These are phyloP conservation scores for Penicillium sp. DNA, from an alignment of 2,329 filamentous ascomycete genomes.

Conservation along the genomic window DNA sequence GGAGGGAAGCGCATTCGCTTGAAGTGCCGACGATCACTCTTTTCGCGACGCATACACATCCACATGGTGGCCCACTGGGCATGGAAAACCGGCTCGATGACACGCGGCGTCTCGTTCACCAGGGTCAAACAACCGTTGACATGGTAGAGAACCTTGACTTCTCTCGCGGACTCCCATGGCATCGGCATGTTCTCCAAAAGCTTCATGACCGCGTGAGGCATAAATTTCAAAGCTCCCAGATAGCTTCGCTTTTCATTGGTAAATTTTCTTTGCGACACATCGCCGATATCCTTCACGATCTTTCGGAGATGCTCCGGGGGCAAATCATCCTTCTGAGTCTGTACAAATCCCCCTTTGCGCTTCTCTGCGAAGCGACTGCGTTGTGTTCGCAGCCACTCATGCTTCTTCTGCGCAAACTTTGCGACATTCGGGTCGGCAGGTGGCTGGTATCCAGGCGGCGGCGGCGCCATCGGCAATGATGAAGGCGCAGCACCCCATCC, in stretches of 20 bases:
- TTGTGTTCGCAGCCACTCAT: slow-evolving; percentile 92
- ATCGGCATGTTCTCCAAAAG: slow-evolving; percentile 99
- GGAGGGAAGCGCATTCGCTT: slow-evolving; percentile 99
- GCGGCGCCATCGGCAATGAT: slow-evolving; percentile 63
- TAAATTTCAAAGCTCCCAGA: slow-evolving; percentile 95
- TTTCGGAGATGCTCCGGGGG: slow-evolving; percentile 97
- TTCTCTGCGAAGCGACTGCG: slow-evolving; percentile 95
- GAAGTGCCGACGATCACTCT: slow-evolving; percentile 92
- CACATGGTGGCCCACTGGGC: slow-evolving; percentile 99
- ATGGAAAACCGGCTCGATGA: slow-evolving; percentile 97
- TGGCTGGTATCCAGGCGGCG: slow-evolving; percentile 82
- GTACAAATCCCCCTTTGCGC: slow-evolving; percentile 91
- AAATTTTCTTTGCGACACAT: slow-evolving; percentile 99
- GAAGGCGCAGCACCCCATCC: slow-evolving; percentile 61
- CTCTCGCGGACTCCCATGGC: slow-evolving; percentile 95
- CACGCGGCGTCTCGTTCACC: slow-evolving; percentile 93
- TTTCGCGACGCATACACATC: slow-evolving; percentile 97
- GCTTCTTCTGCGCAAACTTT: slow-evolving; percentile 98
- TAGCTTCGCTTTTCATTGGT: slow-evolving; percentile 98
- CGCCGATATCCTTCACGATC: slow-evolving; percentile 97
- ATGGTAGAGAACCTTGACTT: slow-evolving; percentile 97
- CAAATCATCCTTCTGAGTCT: slow-evolving; percentile 98
- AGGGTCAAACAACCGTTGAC: slow-evolving; percentile 96
- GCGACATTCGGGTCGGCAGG: slow-evolving; percentile 79
- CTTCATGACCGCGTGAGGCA: slow-evolving; percentile 98